Percentiles rank a stretch among this genome's conserved stretches.
Conservation (phyloP, 352 stramenopile genomes). For the Elongisporangium anandrum region DNA sequence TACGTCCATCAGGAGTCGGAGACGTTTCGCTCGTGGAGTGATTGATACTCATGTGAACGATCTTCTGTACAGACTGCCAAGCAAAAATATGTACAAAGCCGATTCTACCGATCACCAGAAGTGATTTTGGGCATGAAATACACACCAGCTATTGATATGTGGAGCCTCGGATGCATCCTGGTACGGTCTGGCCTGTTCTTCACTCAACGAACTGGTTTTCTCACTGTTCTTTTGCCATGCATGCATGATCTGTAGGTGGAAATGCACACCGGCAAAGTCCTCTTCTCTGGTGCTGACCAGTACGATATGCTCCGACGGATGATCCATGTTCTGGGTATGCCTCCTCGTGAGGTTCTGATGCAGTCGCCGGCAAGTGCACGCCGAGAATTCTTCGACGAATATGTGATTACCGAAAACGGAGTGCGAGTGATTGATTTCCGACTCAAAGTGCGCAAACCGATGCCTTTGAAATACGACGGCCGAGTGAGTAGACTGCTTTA, state of each 20-base stretch:
- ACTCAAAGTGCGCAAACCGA: slow-evolving; percentile 57
- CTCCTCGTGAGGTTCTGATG: slow-evolving; percentile 90
- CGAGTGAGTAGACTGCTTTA: slow-evolving; percentile 13
- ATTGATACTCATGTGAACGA: neutral
- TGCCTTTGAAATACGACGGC: slow-evolving; percentile 24
- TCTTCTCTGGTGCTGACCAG: slow-evolving; percentile 96
- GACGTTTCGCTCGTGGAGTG: neutral
- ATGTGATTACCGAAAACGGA: slow-evolving; percentile 48
- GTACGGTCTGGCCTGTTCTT: slow-evolving; percentile 9
- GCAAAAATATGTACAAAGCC: slow-evolving; percentile 98
- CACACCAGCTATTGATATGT: slow-evolving; percentile 86
- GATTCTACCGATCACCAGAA: slow-evolving; percentile 94
- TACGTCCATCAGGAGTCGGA: slow-evolving; percentile 9
- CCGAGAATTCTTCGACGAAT: slow-evolving; percentile 92
- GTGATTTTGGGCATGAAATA: slow-evolving; percentile 83
- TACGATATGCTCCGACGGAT: slow-evolving; percentile 98
- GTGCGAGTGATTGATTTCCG: slow-evolving; percentile 56
- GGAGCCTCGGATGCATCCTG: slow-evolving; percentile 87
- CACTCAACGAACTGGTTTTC: neutral
- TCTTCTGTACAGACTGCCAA: slow-evolving; percentile 45
- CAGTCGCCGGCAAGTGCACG: slow-evolving; percentile 75
- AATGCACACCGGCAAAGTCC: slow-evolving; percentile 97
- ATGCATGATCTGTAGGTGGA: slow-evolving; percentile 61
- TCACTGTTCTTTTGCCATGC: no score
- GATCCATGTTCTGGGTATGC: slow-evolving; percentile 93